These are phyloP conservation scores for Fusarium aywerte DNA, from an alignment of 2,329 filamentous ascomycete genomes.

Conservation along the genomic window DNA sequence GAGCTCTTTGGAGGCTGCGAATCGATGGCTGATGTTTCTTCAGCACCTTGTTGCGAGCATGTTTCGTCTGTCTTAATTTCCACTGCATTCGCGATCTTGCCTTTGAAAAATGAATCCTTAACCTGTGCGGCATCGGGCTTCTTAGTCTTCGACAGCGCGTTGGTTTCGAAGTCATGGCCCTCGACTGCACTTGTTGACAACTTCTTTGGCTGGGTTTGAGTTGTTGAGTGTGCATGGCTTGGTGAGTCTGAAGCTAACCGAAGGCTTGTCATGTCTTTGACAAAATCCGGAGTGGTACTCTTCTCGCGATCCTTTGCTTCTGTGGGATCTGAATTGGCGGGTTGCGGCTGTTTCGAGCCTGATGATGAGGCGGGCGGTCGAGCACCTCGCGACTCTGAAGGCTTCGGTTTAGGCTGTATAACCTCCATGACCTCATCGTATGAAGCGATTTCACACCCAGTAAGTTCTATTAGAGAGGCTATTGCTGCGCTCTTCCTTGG, in stretches of 20 bases:
- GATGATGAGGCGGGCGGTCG: slow-evolving; percentile 14
- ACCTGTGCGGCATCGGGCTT: slow-evolving; percentile 18
- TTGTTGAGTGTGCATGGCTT: slow-evolving; percentile 28
- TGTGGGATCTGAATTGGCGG: slow-evolving; percentile 3
- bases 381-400: slow-evolving; percentile 3
- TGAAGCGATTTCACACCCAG: slow-evolving; percentile 75
- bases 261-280: slow-evolving; percentile 49
- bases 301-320: slow-evolving; percentile 34
- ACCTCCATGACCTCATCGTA: slow-evolving; percentile 66
- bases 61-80: slow-evolving; percentile 8
- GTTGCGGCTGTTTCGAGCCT: slow-evolving; percentile 19
- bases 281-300: slow-evolving; percentile 47
- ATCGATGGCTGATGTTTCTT: neutral
- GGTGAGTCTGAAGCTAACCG: slow-evolving; percentile 46
- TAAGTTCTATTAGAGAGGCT: slow-evolving; percentile 75
- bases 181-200: slow-evolving; percentile 32
- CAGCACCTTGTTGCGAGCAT: neutral
- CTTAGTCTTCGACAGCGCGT: slow-evolving; percentile 27
- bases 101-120: slow-evolving; percentile 26
- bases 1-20: neutral
- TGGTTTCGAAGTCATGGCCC: slow-evolving; percentile 23
- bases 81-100: neutral
- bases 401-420: slow-evolving; percentile 38
- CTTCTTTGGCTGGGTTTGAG: slow-evolving; percentile 40
- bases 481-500: slow-evolving; percentile 77